Conservation (phyloP, 1,284 basidiomycete species). For the Ustilago vetiveriae region DNA sequence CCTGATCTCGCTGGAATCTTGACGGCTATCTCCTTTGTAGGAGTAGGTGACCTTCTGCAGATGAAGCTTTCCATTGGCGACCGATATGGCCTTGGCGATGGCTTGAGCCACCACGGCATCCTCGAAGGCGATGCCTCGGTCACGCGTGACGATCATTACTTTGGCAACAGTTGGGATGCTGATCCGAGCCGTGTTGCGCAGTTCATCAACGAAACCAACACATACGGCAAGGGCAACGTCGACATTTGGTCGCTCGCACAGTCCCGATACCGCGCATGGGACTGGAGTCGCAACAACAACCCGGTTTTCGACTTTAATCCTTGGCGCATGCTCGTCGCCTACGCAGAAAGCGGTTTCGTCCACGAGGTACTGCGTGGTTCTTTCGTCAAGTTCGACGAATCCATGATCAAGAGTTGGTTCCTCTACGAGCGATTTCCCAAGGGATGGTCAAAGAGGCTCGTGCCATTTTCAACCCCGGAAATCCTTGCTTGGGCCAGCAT, state of each 20-base stretch:
- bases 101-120: slow-evolving; percentile 31
- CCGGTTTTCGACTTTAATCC: slow-evolving; percentile 40
- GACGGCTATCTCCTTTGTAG: slow-evolving; percentile 57
- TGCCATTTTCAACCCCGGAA: slow-evolving; percentile 32
- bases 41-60: slow-evolving; percentile 54
- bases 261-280: slow-evolving; percentile 31
- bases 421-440: slow-evolving; percentile 27
- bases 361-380: slow-evolving; percentile 35
- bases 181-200: slow-evolving; percentile 12
- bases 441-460: slow-evolving; percentile 26
- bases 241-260: slow-evolving; percentile 20
- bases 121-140: slow-evolving; percentile 40
- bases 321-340: slow-evolving; percentile 39
- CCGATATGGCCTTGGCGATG: slow-evolving; percentile 18
- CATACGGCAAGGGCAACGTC: slow-evolving; percentile 28
- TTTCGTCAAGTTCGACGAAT: slow-evolving; percentile 30
- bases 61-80: slow-evolving; percentile 44
- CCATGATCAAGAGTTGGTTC: slow-evolving; percentile 37
- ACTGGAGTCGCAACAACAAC: slow-evolving; percentile 11
- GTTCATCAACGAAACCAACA: slow-evolving; percentile 43
- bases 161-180: slow-evolving; percentile 35
- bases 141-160: slow-evolving; percentile 39
- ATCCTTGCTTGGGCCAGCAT: slow-evolving; percentile 33
- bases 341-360: slow-evolving; percentile 36
- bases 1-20: slow-evolving; percentile 60